phyloP scores from a whole-genome alignment of 495 filamentous ascomycete species.

The Parathielavia hyrcaniae region DNA sequence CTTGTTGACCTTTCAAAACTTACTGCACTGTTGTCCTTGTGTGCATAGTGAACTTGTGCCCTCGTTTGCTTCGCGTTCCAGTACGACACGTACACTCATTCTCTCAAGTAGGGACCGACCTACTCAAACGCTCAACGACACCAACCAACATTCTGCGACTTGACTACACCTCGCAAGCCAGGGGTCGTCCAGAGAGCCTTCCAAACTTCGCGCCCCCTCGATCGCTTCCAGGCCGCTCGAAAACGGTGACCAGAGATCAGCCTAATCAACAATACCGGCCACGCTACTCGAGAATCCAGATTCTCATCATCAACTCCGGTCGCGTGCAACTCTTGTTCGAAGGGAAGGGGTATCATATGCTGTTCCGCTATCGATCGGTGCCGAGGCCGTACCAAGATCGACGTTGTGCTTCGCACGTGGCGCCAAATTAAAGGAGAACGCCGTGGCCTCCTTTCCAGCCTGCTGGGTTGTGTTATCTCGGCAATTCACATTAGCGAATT shows the following conservation, averaged over 20 bases:
- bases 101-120: constrained; percentile 3
- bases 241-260: constrained; percentile 16
- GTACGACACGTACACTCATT: constrained; percentile 10
- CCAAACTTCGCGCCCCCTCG: constrained; percentile 7
- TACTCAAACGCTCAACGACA: constrained; percentile 1
- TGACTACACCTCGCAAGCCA: neutral
- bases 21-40: neutral
- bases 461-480: constrained; percentile 16
- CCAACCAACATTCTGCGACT: neutral
- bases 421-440: neutral
- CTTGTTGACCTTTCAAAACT: neutral
- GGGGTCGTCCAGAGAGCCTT: neutral
- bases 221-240: neutral
- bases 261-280: constrained; percentile 22
- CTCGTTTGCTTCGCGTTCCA: neutral
- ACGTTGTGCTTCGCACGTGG: constrained; percentile 5
- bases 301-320: constrained; percentile 17
- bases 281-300: constrained; percentile 19
- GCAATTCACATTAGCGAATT: constrained; percentile 21
- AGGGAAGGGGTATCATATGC: constrained; percentile 19
- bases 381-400: constrained; percentile 6
- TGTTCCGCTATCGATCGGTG: constrained; percentile 19
- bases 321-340: constrained; percentile 23
- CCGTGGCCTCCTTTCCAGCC: constrained; percentile 6
- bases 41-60: neutral